A percentile compares a stretch with the other conserved stretches of the same genome.
Conservation (phyloP, 208 protist genomes). For the Crithidia thermophila region DNA sequence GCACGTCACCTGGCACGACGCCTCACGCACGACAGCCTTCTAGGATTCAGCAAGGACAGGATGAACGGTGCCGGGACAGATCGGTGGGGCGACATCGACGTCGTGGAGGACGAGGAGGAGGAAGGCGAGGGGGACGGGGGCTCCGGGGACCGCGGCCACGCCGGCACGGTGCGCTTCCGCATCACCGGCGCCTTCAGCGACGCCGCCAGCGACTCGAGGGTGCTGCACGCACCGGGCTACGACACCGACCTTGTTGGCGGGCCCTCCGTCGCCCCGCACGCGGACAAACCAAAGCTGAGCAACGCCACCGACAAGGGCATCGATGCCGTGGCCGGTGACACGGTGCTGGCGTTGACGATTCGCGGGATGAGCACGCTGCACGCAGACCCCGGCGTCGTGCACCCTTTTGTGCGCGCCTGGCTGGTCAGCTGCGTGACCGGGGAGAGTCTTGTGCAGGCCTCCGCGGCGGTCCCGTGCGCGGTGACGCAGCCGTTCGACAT, state of each 20-base stretch:
- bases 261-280: too few relatives aligned
- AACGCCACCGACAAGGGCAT: too few relatives aligned
- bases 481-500: constrained; percentile 84
- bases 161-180: constrained; percentile 17
- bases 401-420: constrained; percentile 87
- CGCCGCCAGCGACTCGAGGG: background rate
- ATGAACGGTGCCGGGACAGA: background rate
- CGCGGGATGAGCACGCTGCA: constrained; percentile 76
- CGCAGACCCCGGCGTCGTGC: constrained; percentile 64
- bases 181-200: constrained; percentile 36
- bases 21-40: background rate
- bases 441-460: constrained; percentile 37
- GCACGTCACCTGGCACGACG: background rate
- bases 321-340: background rate
- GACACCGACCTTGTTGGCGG: too few relatives aligned
- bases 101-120: background rate
- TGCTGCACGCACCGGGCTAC: too few relatives aligned
- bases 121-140: background rate
- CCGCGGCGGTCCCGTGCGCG: constrained; percentile 36
- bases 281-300: too few relatives aligned
- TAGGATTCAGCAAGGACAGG: background rate
- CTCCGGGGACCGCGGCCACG: background rate
- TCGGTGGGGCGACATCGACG: background rate
- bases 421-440: constrained; percentile 69
- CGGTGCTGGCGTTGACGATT: constrained; percentile 50